These are phyloP conservation scores for Epichloe sp. DNA, from an alignment of 2,329 filamentous ascomycete species.

Conservation along the genomic window DNA sequence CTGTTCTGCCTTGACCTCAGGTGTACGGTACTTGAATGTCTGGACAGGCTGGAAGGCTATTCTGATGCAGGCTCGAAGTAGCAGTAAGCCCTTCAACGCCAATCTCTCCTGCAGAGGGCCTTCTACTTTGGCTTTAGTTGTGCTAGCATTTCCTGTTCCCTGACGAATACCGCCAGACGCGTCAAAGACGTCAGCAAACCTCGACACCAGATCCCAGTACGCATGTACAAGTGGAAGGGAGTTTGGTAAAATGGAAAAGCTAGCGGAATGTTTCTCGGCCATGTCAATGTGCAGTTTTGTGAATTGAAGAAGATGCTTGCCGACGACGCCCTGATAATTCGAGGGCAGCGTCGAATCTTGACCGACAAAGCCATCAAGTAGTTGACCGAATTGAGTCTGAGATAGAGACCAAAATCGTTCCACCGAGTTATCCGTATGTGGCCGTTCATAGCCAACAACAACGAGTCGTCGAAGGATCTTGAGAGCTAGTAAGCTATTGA, in stretches of 20 bases:
- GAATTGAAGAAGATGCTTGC: conserved; percentile 79
- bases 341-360: conserved; percentile 40
- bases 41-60: conserved; percentile 73
- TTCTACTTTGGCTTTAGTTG: conserved; percentile 37
- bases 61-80: conserved; percentile 70
- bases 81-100: conserved; percentile 67
- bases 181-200: conserved; percentile 63
- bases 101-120: conserved; percentile 63
- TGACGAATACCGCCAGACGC: conserved; percentile 44
- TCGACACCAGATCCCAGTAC: conserved; percentile 74
- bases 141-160: conserved; percentile 21
- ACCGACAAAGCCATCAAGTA: conserved; percentile 50
- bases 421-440: conserved; percentile 65
- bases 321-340: conserved; percentile 48
- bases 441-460: conserved; percentile 70
- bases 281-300: conserved; percentile 86
- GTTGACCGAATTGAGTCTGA: conserved; percentile 63
- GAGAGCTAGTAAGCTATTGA: conserved; percentile 65
- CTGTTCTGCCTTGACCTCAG: conserved; percentile 64
- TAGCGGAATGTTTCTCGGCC: conserved; percentile 63
- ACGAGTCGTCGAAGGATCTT: conserved; percentile 71
- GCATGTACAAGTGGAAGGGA: conserved; percentile 63
- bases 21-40: conserved; percentile 70
- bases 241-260: conserved; percentile 71
- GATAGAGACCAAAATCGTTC: conserved; percentile 70